Evolutionary conservation across 768 basidiomycete species (phyloP).

Genomic region (Russula sp.): DNA sequence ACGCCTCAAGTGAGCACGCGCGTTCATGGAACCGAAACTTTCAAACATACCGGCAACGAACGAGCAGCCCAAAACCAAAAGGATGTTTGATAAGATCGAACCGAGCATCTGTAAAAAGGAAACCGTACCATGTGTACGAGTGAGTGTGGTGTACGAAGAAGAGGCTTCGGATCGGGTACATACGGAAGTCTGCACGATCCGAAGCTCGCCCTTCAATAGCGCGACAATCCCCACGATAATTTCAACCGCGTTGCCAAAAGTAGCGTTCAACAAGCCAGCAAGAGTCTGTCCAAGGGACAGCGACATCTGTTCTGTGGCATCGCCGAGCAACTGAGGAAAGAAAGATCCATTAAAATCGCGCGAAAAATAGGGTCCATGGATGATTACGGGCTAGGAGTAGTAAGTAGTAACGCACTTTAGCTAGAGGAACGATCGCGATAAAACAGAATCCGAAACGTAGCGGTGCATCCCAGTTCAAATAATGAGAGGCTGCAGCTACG

Average conservation of each 20-base stretch:
- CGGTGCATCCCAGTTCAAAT: slow-evolving; percentile 70
- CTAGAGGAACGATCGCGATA: slow-evolving; percentile 81
- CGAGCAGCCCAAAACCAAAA: slow-evolving; percentile 87
- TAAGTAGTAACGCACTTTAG: slow-evolving; percentile 69
- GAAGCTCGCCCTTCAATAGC: slow-evolving; percentile 64
- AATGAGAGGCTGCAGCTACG: slow-evolving; percentile 61
- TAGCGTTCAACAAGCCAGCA: slow-evolving; percentile 83
- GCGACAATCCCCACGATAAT: slow-evolving; percentile 89
- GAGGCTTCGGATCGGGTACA: slow-evolving; percentile 30
- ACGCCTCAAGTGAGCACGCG: background rate
- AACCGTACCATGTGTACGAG: slow-evolving; percentile 7
- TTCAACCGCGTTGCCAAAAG: slow-evolving; percentile 82
- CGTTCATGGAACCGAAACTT: background rate
- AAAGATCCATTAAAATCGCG: background rate
- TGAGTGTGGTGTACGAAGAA: background rate
- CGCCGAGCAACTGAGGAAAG: slow-evolving; percentile 59
- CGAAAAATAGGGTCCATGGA: background rate
- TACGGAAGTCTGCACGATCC: slow-evolving; percentile 90
- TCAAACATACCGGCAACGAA: slow-evolving; percentile 74
- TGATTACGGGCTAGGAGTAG: background rate
- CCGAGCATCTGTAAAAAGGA: slow-evolving; percentile 65
- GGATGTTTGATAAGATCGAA: slow-evolving; percentile 85
- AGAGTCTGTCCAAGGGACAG: slow-evolving; percentile 77
- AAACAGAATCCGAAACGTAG: slow-evolving; percentile 75
- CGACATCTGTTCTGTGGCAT: slow-evolving; percentile 79